Evolutionary conservation across 441 rosid species (phyloP).

Genomic region (Rhodomyrtus psidioides): DNA sequence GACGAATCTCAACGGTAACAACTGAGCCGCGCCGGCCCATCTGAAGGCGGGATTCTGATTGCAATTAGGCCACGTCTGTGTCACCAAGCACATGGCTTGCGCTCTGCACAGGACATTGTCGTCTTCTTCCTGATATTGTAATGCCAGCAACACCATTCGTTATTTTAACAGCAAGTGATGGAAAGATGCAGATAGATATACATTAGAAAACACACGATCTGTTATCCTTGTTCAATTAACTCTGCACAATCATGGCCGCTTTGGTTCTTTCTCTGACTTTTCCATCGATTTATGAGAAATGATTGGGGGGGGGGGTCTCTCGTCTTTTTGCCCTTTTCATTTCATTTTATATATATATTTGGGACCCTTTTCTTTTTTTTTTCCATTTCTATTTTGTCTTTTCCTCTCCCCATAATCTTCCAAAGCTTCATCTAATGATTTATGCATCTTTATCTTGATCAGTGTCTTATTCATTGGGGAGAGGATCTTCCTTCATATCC

Average conservation of each 20-base stretch:
- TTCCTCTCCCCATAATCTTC: not conserved
- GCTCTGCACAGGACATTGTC: not conserved
- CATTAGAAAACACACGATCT: not conserved
- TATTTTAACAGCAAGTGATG: not conserved
- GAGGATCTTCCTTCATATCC: constrained; percentile 33
- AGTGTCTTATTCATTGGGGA: constrained; percentile 14
- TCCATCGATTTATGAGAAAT: not conserved
- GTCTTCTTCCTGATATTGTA: not conserved
- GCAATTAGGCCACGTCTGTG: not conserved
- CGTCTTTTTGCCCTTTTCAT: not conserved
- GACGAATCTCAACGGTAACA: not conserved
- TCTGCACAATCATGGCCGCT: not conserved
- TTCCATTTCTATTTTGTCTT: not conserved
- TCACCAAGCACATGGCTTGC: not conserved
- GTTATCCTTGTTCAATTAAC: not conserved
- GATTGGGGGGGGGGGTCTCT: not conserved
- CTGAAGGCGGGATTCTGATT: not conserved
- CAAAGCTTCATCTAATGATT: constrained; percentile 2
- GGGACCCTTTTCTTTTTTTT: not conserved
- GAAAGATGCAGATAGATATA: not conserved
- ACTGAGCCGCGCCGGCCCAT: not conserved
- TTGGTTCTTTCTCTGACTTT: not conserved
- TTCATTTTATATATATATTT: not conserved
- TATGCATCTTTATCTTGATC: constrained; percentile 8
- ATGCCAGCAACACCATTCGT: not conserved